These are phyloP conservation scores for Euphorbia schlechtendalii DNA, from an alignment of 441 rosid species.

Conservation along the genomic window DNA sequence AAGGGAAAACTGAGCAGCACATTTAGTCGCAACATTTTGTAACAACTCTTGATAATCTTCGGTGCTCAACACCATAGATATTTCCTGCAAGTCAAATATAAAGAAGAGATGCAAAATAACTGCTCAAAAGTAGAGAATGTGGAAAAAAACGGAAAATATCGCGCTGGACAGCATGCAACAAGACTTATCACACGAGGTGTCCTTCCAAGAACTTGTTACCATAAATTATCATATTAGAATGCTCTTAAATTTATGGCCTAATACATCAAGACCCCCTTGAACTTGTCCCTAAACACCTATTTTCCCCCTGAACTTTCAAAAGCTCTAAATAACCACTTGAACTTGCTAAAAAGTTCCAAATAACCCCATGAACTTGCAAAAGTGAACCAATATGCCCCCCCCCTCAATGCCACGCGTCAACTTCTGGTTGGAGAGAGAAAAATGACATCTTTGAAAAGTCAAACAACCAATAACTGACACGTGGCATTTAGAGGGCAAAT, in stretches of 20 bases:
- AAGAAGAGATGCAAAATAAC: slow-evolving; percentile 12
- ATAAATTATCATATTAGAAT: neutral
- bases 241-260: neutral
- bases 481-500: no score
- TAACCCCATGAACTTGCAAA: no score
- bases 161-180: slow-evolving; percentile 7
- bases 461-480: no score
- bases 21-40: slow-evolving; percentile 65
- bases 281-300: no score
- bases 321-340: no score
- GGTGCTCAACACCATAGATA: slow-evolving; percentile 68
- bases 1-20: slow-evolving; percentile 59
- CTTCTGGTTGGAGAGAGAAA: no score
- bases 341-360: no score
- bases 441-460: no score
- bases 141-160: neutral
- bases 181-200: slow-evolving; percentile 3
- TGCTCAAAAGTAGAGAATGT: slow-evolving; percentile 3
- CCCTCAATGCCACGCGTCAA: no score
- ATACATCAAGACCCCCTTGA: no score
- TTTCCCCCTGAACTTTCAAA: no score
- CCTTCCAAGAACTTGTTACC: neutral
- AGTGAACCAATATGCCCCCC: no score
- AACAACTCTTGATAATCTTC: slow-evolving; percentile 59
- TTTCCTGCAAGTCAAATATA: slow-evolving; percentile 43